A percentile compares a stretch with the other conserved stretches of the same genome.
Conservation (phyloP, 805 yeast species). For the Candida sonorensis region DNA sequence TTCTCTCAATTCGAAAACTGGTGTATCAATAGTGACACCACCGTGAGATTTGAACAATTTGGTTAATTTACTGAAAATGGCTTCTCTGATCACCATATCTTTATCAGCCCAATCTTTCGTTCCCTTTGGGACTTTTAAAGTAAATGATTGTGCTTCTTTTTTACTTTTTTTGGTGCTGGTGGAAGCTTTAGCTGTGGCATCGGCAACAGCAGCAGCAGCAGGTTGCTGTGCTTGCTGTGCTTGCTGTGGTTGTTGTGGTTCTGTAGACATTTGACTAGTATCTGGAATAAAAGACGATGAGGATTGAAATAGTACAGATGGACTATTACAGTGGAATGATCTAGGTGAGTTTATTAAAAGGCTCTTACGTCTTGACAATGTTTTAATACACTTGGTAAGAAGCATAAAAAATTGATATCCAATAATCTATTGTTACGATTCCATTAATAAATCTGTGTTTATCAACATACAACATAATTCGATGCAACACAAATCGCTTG, state of each 20-base stretch:
- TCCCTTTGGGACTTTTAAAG: conserved; percentile 93
- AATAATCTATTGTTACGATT: too few species aligned
- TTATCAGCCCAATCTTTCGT: conserved; percentile 98
- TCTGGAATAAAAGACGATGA: neutral
- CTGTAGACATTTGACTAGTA: conserved; percentile 1
- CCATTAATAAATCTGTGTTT: too few species aligned
- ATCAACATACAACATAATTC: too few species aligned
- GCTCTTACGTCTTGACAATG: too few species aligned
- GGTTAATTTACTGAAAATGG: conserved; percentile 68
- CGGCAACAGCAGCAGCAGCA: too few species aligned
- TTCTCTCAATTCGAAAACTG: conserved; percentile 94
- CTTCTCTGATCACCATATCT: conserved; percentile 93
- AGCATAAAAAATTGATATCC: too few species aligned
- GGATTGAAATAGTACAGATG: neutral
- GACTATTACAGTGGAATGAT: too few species aligned
- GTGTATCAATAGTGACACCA: conserved; percentile 97
- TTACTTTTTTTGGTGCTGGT: conserved; percentile 26
- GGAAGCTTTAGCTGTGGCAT: neutral
- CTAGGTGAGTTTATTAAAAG: too few species aligned
- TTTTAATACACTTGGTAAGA: too few species aligned
- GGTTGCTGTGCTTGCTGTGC: too few species aligned
- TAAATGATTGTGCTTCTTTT: conserved; percentile 52
- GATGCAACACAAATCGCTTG: too few species aligned
- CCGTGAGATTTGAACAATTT: conserved; percentile 89
- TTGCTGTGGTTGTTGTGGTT: neutral